phyloP scores from a whole-genome alignment of 2,329 filamentous ascomycete species.

The Phialophora chinensis region DNA sequence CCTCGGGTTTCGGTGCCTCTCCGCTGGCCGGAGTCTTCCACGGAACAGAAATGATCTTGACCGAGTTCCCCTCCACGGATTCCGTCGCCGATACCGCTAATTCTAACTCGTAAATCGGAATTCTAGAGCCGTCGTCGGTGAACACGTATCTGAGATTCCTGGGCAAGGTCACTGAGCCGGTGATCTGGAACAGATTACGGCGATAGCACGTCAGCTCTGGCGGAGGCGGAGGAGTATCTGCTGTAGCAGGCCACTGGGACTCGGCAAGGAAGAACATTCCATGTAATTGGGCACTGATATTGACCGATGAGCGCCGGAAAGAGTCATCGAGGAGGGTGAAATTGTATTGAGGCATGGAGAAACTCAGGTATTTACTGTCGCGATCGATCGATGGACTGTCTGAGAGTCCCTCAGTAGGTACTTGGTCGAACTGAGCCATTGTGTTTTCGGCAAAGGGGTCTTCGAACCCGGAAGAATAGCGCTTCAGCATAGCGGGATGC shows the following conservation, averaged over 20 bases:
- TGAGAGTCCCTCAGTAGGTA: conserved; percentile 52
- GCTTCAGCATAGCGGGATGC: conserved; percentile 52
- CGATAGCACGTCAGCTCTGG: conserved; percentile 94
- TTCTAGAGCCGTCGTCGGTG: conserved; percentile 81
- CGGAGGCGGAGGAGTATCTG: conserved; percentile 58
- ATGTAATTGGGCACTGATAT: conserved; percentile 66
- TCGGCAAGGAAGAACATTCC: conserved; percentile 74
- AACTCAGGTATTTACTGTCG: conserved; percentile 75
- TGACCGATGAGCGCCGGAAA: conserved; percentile 61
- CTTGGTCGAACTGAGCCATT: conserved; percentile 51
- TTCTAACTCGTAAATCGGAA: conserved; percentile 82
- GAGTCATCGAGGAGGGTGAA: conserved; percentile 67
- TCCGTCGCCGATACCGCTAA: conserved; percentile 90
- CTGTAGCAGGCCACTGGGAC: conserved; percentile 65
- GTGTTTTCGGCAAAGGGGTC: conserved; percentile 60
- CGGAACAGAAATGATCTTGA: conserved; percentile 93
- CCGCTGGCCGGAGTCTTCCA: conserved; percentile 92
- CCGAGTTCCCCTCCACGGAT: conserved; percentile 88
- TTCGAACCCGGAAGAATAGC: conserved; percentile 55
- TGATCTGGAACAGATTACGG: conserved; percentile 94
- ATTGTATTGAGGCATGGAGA: conserved; percentile 68
- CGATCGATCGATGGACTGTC: conserved; percentile 66
- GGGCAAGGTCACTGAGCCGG: conserved; percentile 82
- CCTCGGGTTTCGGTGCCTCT: conserved; percentile 60
- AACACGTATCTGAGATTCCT: conserved; percentile 78